Base-by-base conservation (phyloP, 208 protist genomes). In the Acanthamoeba royreba region DNA sequence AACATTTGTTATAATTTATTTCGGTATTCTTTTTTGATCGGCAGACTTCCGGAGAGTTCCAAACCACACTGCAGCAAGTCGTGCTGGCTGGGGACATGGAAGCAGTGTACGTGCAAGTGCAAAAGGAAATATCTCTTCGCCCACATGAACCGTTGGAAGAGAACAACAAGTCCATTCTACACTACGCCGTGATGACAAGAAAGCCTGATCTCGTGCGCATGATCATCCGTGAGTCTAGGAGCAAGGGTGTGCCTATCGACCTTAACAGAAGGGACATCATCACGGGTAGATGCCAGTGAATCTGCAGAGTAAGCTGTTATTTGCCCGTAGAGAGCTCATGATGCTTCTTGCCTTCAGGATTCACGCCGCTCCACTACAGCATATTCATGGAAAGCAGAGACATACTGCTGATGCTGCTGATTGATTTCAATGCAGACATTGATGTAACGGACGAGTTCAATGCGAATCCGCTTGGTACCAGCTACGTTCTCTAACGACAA, bases 221-320 rank as follows among this genome's bases (percentile, higher is more conserved):
- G 40, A 33, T 92, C 28, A 47, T 92, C 45, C 35, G 63, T 22
- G 87, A 83, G 42, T 83, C 72, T 7, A 5, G 43, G n/a, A 22
- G 15, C 55, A 92, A 79, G 5, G 61, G 63, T 28, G 53, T 89
- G 15, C 4, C 45, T 13, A 45, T 92, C 17, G 61, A 79, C 58
- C 4, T 92, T 61, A 92, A 92, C 87, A 92, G 35, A 40, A 92
- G 79, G 13, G 87, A 92, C 38, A 43, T 92, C 58, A 92, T 92
- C 40, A 92, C 87, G 15, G 87, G 87, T 79, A 83, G 22, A 8
- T 38, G 11, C 19, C 72, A n/a, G 31, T 15, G 31, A 9, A 11
- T 58, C 72, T n/a, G n/a, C n/a, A n/a, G n/a, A n/a, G n/a, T n/a
- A n/a, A n/a, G n/a, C n/a, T n/a, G n/a, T n/a, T n/a, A n/a, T n/a